Percentiles rank a stretch among this genome's conserved stretches.
Evolutionary conservation across 1,284 basidiomycete species (phyloP).

Genomic region (Ustilago nuda): DNA sequence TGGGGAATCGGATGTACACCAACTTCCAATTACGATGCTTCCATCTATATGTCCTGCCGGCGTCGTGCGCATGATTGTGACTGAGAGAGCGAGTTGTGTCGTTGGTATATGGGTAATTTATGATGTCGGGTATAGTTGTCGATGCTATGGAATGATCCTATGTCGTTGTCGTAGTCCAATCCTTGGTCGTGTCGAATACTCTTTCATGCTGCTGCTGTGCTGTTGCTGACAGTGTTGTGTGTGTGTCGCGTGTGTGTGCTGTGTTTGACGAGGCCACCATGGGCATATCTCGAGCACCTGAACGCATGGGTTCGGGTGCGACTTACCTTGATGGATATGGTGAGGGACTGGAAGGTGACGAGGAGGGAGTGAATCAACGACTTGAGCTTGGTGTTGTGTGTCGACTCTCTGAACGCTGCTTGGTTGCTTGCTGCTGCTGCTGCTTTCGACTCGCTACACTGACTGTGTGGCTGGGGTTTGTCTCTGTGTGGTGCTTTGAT

Average conservation of each 20-base stretch:
- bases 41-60: neutral
- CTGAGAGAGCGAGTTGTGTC: neutral
- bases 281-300: constrained; percentile 42
- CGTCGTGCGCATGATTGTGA: neutral
- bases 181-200: constrained; percentile 43
- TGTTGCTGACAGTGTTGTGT: constrained; percentile 23
- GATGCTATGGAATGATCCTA: neutral
- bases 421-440: neutral
- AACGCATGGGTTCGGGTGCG: constrained; percentile 40
- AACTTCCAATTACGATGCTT: neutral
- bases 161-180: constrained; percentile 5
- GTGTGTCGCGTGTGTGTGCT: constrained; percentile 14
- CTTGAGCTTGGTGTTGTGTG: constrained; percentile 20
- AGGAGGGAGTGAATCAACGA: constrained; percentile 13
- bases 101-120: neutral
- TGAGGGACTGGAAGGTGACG: constrained; percentile 30
- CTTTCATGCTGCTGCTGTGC: constrained; percentile 26
- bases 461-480: neutral
- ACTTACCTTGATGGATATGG: constrained; percentile 57
- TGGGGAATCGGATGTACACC: neutral
- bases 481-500: neutral
- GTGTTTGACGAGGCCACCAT: constrained; percentile 46
- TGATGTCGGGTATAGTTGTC: neutral
- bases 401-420: neutral
- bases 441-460: neutral